These are phyloP conservation scores for Penicillium sp. DNA, from an alignment of 2,329 filamentous ascomycete genomes.

Conservation along the genomic window DNA sequence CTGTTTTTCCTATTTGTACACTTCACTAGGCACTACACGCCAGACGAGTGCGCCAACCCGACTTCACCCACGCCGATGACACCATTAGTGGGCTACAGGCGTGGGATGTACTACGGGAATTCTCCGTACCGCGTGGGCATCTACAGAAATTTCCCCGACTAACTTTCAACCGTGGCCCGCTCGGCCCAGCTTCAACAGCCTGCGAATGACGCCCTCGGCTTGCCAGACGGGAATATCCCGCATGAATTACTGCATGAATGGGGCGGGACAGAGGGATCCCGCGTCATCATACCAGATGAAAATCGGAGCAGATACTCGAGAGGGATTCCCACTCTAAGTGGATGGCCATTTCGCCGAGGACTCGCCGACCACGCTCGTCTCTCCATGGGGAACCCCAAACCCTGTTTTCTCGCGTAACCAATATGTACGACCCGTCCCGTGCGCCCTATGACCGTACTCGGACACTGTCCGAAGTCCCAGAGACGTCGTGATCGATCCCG, in stretches of 20 bases:
- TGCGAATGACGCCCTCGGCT: conserved; percentile 16
- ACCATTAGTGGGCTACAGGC: background rate
- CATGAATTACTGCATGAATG: too few relatives aligned
- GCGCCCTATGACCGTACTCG: background rate
- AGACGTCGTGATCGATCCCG: background rate
- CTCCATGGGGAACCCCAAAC: conserved; percentile 19
- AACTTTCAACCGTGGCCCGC: conserved; percentile 1
- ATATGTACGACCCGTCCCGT: background rate
- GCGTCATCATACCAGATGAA: background rate
- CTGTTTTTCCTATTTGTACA: background rate
- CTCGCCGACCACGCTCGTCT: conserved; percentile 12
- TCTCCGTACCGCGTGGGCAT: background rate
- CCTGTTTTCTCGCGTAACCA: background rate
- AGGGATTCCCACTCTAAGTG: background rate
- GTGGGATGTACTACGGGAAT: background rate
- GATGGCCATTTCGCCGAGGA: conserved; percentile 17
- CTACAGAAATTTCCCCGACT: background rate
- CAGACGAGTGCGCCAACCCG: background rate
- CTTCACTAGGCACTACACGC: background rate
- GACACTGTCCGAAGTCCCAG: conserved; percentile 10
- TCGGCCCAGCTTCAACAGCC: conserved; percentile 1
- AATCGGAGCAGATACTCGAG: conserved; percentile 1
- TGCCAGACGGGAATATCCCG: background rate
- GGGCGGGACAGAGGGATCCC: conserved; percentile 1
- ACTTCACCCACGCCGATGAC: background rate